Evolutionary conservation across 495 filamentous ascomycete genomes (phyloP).

Genomic region (Aspergillus avenaceus): DNA sequence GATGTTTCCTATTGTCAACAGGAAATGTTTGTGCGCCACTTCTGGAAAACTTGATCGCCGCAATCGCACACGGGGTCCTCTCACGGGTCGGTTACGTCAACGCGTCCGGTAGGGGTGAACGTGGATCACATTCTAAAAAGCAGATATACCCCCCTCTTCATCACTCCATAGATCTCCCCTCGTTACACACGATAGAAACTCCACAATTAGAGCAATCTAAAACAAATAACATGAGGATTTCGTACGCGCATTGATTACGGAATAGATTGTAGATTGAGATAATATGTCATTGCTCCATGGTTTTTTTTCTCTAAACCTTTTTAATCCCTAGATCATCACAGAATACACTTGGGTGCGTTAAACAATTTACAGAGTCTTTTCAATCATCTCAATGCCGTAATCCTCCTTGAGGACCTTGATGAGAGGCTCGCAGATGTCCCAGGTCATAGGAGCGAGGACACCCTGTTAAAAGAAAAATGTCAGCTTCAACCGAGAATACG

Average conservation of each 20-base stretch:
- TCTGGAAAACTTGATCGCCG: too few relatives aligned
- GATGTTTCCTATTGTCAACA: too few relatives aligned
- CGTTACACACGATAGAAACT: too few relatives aligned
- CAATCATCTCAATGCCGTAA: slow-evolving; percentile 49
- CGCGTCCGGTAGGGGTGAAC: too few relatives aligned
- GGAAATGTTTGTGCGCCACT: too few relatives aligned
- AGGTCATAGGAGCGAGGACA: slow-evolving; percentile 75
- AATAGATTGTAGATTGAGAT: neutral
- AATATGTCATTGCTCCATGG: slow-evolving; percentile 11
- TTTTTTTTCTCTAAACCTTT: slow-evolving; percentile 12
- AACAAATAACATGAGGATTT: too few relatives aligned
- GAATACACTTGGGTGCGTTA: neutral
- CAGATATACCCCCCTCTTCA: too few relatives aligned
- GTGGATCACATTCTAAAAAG: too few relatives aligned
- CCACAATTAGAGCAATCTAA: too few relatives aligned
- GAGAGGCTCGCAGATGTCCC: slow-evolving; percentile 64
- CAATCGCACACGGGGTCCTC: too few relatives aligned
- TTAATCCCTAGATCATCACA: slow-evolving; percentile 5
- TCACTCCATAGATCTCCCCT: too few relatives aligned
- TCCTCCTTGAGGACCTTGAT: slow-evolving; percentile 64
- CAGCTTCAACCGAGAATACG: neutral
- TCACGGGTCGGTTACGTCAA: too few relatives aligned
- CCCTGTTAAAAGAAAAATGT: slow-evolving; percentile 32
- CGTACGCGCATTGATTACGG: neutral
- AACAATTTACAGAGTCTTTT: slow-evolving; percentile 36